Percentiles rank a stretch among this genome's conserved stretches.
Evolutionary conservation across 1,284 basidiomycete species (phyloP).

Genomic region (Trichosporon inkin): DNA sequence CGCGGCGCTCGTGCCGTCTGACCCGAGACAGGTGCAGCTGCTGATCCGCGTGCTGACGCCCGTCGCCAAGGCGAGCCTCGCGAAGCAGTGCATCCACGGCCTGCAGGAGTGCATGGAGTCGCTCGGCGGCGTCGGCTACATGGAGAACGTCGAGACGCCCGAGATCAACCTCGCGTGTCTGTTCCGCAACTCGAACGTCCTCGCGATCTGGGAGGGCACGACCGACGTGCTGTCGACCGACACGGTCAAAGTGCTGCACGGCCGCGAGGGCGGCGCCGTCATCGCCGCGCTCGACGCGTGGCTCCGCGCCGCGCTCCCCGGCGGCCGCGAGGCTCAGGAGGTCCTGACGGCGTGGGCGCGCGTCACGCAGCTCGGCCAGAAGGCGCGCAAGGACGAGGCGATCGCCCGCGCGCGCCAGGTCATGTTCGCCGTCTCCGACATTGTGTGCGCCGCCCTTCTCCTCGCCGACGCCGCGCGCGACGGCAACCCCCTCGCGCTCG

Average conservation of each 20-base stretch:
- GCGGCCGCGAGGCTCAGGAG: neutral
- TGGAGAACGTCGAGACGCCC: conserved; percentile 67
- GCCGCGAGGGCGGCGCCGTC: neutral
- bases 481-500: conserved; percentile 14
- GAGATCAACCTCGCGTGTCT: conserved; percentile 44
- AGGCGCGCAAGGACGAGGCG: conserved; percentile 9
- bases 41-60: conserved; percentile 66
- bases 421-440: conserved; percentile 16
- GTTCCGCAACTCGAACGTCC: conserved; percentile 65
- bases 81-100: conserved; percentile 64
- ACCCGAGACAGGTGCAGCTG: conserved; percentile 41
- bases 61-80: conserved; percentile 65
- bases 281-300: conserved; percentile 10
- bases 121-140: conserved; percentile 61
- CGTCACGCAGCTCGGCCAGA: neutral
- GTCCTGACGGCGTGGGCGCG: conserved; percentile 4
- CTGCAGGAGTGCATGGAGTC: conserved; percentile 82
- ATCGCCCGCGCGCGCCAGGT: conserved; percentile 16
- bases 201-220: conserved; percentile 80
- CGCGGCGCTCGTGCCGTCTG: conserved; percentile 8
- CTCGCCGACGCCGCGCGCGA: conserved; percentile 20
- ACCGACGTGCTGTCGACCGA: conserved; percentile 22
- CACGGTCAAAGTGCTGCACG: conserved; percentile 23
- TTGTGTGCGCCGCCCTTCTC: conserved; percentile 16
- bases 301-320: conserved; percentile 10